Evolutionary conservation across 495 filamentous ascomycete species (phyloP).

Genomic region (Pseudevernia furfuracea): DNA sequence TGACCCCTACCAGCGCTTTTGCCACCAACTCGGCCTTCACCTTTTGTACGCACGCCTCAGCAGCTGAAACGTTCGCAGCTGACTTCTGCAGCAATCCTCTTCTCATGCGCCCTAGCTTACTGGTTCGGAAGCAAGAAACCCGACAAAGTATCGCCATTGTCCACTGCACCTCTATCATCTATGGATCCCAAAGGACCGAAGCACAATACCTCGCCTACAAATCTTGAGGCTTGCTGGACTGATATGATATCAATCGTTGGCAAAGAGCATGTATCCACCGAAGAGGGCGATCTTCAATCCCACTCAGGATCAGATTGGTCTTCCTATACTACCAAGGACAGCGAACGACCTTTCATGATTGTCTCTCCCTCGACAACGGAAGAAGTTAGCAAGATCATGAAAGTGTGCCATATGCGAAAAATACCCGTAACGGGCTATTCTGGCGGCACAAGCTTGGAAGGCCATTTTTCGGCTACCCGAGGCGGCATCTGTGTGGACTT

Average conservation of each 20-base stretch:
- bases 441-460: constrained; percentile 73
- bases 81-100: constrained; percentile 43
- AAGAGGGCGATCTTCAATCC: constrained; percentile 52
- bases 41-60: constrained; percentile 45
- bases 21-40: constrained; percentile 54
- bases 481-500: constrained; percentile 77
- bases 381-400: constrained; percentile 65
- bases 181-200: constrained; percentile 44
- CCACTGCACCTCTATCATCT: constrained; percentile 62
- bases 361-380: constrained; percentile 60
- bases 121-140: constrained; percentile 59
- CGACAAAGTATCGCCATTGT: constrained; percentile 51
- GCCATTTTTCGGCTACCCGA: constrained; percentile 66
- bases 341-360: constrained; percentile 50
- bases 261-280: constrained; percentile 73
- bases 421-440: constrained; percentile 72
- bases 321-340: constrained; percentile 54
- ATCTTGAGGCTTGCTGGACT: constrained; percentile 87
- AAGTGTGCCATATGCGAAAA: constrained; percentile 58
- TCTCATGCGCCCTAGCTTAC: constrained; percentile 58
- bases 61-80: constrained; percentile 9
- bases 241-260: constrained; percentile 85
- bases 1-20: constrained; percentile 45
- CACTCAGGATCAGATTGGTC: constrained; percentile 89
- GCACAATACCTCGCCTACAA: constrained; percentile 64